These are phyloP conservation scores for Coemansia sp. DNA, from an alignment of 192 early-diverging fungal genomes.

Conservation along the genomic window DNA sequence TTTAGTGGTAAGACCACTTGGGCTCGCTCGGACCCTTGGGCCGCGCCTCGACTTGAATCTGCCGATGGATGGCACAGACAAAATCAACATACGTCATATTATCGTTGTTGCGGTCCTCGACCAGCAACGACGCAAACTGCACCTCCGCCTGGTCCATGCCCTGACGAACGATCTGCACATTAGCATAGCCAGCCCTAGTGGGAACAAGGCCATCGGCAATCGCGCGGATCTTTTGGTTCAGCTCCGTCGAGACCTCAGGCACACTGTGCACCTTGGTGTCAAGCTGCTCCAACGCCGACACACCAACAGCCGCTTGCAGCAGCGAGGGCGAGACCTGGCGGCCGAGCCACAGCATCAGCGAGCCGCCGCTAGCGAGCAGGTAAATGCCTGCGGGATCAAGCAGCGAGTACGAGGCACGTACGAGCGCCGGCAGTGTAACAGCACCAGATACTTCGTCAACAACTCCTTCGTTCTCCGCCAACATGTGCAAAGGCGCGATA, in stretches of 20 bases:
- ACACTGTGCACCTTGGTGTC: constrained; percentile 58
- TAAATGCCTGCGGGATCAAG: constrained; percentile 80
- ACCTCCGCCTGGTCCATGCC: constrained; percentile 80
- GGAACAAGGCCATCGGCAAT: constrained; percentile 69
- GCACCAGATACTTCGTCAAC: constrained; percentile 54
- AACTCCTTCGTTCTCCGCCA: constrained; percentile 57
- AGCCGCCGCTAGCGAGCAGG: constrained; percentile 81
- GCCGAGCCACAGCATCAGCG: constrained; percentile 88
- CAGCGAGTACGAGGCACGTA: constrained; percentile 77
- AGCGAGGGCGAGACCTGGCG: constrained; percentile 64
- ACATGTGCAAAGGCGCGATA: constrained; percentile 71
- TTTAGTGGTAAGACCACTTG: constrained; percentile 50
- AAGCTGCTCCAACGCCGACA: constrained; percentile 69
- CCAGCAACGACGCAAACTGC: constrained; percentile 74
- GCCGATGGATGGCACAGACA: constrained; percentile 83
- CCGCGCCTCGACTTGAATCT: constrained; percentile 77
- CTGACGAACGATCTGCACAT: constrained; percentile 80
- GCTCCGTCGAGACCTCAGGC: constrained; percentile 67
- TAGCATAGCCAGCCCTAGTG: constrained; percentile 66
- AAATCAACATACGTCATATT: constrained; percentile 94
- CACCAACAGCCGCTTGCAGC: constrained; percentile 82
- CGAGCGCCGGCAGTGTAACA: constrained; percentile 66
- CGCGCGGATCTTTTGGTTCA: constrained; percentile 66
- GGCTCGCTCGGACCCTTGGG: constrained; percentile 43
- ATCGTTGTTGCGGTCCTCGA: constrained; percentile 90